phyloP scores from a whole-genome alignment of 139 green algal species.

The Tetraselmis striata region DNA sequence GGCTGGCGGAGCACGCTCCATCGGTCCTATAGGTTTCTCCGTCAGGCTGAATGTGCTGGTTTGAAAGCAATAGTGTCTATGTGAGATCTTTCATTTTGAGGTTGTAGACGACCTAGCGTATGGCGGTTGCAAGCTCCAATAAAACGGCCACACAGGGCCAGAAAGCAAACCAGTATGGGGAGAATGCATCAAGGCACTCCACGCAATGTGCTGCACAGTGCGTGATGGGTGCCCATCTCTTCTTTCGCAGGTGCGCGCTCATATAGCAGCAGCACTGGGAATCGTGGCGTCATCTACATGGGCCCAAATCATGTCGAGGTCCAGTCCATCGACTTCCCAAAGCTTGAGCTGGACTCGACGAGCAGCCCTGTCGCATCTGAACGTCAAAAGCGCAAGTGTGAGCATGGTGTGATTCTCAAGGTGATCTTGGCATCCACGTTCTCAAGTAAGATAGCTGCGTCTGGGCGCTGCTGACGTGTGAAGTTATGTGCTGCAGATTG shows the following conservation, averaged over 20 bases:
- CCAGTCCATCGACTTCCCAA: conserved; percentile 20
- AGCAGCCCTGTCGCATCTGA: conserved; percentile 13
- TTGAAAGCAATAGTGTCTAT: too few species aligned
- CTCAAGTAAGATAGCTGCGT: not conserved
- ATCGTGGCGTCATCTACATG: conserved; percentile 25
- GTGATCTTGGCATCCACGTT: not conserved
- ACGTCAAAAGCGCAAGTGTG: conserved; percentile 26
- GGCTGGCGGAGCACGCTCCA: too few species aligned
- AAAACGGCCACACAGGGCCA: too few species aligned
- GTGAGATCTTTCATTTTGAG: not conserved
- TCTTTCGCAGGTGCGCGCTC: not conserved
- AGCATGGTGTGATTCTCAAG: conserved; percentile 26
- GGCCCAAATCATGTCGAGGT: conserved; percentile 18
- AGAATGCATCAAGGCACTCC: too few species aligned
- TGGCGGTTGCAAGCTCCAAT: too few species aligned
- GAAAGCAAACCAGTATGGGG: not conserved
- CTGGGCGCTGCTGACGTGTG: not conserved
- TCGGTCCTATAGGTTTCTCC: too few species aligned
- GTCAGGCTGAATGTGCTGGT: too few species aligned
- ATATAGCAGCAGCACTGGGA: conserved; percentile 2
- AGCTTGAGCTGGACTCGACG: conserved; percentile 23
- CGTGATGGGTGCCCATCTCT: not conserved
- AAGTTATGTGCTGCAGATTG: not conserved
- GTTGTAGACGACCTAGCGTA: too few species aligned
- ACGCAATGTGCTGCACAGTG: not conserved